Percentiles rank a stretch among this genome's conserved stretches.
Conservation (phyloP, 2,329 filamentous ascomycete genomes). For the Fusarium tjaetaba region DNA sequence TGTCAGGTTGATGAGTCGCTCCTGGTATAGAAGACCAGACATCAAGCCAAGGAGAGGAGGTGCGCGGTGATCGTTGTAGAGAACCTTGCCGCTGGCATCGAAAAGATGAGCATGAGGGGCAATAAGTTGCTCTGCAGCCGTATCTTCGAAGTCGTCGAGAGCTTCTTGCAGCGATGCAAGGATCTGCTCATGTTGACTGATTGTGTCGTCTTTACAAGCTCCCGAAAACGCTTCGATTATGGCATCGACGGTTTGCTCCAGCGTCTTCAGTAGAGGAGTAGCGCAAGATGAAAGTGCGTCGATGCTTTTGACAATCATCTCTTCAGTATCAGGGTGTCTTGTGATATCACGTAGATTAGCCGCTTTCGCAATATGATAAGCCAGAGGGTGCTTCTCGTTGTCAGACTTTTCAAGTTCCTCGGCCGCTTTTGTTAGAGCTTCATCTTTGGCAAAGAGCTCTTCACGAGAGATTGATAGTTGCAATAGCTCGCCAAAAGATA, state of each 20-base stretch:
- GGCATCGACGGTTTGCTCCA: not conserved
- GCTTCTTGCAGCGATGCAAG: not conserved
- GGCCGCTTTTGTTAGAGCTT: slow-evolving; percentile 3
- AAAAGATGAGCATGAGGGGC: slow-evolving; percentile 12
- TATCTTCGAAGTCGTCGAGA: slow-evolving; percentile 12
- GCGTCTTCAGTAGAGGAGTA: not conserved
- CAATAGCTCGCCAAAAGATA: not conserved
- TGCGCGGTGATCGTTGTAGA: not conserved
- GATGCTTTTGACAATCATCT: slow-evolving; percentile 1
- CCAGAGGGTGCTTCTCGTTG: slow-evolving; percentile 2
- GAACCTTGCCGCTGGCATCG: slow-evolving; percentile 4
- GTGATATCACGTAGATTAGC: slow-evolving; percentile 4
- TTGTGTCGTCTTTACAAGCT: not conserved
- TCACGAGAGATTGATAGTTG: slow-evolving; percentile 10
- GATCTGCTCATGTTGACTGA: not conserved
- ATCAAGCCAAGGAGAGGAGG: slow-evolving; percentile 13
- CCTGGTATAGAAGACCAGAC: slow-evolving; percentile 12
- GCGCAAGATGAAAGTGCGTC: not conserved
- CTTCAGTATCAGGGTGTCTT: slow-evolving; percentile 11
- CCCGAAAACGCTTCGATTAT: not conserved
- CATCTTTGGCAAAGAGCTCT: slow-evolving; percentile 7
- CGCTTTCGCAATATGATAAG: slow-evolving; percentile 18
- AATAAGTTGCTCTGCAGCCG: not conserved
- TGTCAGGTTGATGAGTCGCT: slow-evolving; percentile 7
- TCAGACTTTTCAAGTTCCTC: slow-evolving; percentile 15